Conservation (phyloP, 805 yeast species). For the Isabelozyma heimii region DNA sequence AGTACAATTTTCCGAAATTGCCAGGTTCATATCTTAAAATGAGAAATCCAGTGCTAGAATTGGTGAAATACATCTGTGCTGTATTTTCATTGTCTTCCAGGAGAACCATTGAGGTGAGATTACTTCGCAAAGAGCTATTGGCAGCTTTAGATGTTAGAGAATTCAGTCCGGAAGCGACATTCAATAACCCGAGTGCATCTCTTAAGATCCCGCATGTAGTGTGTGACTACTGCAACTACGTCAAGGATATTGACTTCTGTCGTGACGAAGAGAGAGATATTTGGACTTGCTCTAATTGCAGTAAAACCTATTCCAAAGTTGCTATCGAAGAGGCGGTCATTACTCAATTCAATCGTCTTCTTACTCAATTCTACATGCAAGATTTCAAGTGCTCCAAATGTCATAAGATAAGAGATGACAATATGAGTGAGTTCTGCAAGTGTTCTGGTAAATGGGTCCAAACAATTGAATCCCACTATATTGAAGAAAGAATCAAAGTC, state of each 20-base stretch:
- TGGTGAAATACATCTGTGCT: conserved; percentile 73
- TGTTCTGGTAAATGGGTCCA: conserved; percentile 88
- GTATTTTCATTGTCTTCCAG: conserved; percentile 65
- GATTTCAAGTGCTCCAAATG: conserved; percentile 83
- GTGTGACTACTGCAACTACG: conserved; percentile 76
- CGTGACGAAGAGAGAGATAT: conserved; percentile 52
- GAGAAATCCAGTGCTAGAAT: conserved; percentile 73
- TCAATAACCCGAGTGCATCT: conserved; percentile 71
- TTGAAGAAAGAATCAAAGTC: conserved; percentile 45
- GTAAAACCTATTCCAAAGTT: conserved; percentile 58
- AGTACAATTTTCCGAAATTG: conserved; percentile 69
- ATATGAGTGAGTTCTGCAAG: conserved; percentile 69
- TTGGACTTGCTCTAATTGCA: conserved; percentile 70
- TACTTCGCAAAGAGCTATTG: conserved; percentile 72
- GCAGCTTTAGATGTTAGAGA: conserved; percentile 77
- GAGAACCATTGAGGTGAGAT: conserved; percentile 68
- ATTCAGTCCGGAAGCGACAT: conserved; percentile 72
- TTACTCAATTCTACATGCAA: conserved; percentile 69
- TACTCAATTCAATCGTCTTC: conserved; percentile 52
- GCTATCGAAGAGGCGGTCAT: conserved; percentile 79
- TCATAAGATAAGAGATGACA: conserved; percentile 59
- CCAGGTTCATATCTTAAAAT: conserved; percentile 68
- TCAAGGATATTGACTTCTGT: conserved; percentile 80
- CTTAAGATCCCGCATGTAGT: conserved; percentile 64
- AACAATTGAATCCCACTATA: conserved; percentile 44